Percentiles rank a stretch among this genome's conserved stretches.
phyloP scores from a whole-genome alignment of 1,284 basidiomycete genomes.

The Ceratorhiza oryzae-sativae region DNA sequence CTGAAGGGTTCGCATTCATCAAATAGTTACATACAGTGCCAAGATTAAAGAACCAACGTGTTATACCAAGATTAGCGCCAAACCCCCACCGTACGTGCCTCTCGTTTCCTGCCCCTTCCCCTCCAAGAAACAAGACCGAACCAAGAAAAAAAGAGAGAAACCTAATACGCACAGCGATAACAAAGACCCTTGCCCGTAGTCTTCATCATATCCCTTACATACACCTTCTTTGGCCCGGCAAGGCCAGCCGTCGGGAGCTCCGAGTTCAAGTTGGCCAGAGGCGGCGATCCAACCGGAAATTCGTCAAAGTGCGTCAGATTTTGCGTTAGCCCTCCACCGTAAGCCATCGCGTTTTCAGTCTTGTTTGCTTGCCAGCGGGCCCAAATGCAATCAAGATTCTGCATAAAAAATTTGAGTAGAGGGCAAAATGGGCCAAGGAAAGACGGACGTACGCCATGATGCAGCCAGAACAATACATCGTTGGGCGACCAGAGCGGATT shows the following conservation, averaged over 20 bases:
- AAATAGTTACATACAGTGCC: too few species aligned
- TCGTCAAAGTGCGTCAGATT: conserved; percentile 26
- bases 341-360: conserved; percentile 27
- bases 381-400: conserved; percentile 41
- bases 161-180: conserved; percentile 27
- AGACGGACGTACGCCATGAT: conserved; percentile 19
- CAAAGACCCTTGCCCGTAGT: conserved; percentile 22
- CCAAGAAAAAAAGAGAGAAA: neutral
- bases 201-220: conserved; percentile 18
- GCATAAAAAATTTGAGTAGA: neutral
- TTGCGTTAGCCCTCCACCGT: conserved; percentile 36
- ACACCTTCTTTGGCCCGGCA: neutral
- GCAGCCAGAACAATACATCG: conserved; percentile 35
- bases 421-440: neutral
- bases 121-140: neutral
- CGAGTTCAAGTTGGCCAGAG: neutral
- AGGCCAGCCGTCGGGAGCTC: conserved; percentile 22
- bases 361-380: conserved; percentile 35
- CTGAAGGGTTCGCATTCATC: too few species aligned
- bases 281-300: conserved; percentile 33
- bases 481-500: conserved; percentile 37
- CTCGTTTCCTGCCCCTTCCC: too few species aligned
- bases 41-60: too few species aligned
- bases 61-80: too few species aligned
- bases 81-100: too few species aligned